Evolutionary conservation across 306 rosid genomes (phyloP).

Genomic region (Herpetospermum pedunculosum): DNA sequence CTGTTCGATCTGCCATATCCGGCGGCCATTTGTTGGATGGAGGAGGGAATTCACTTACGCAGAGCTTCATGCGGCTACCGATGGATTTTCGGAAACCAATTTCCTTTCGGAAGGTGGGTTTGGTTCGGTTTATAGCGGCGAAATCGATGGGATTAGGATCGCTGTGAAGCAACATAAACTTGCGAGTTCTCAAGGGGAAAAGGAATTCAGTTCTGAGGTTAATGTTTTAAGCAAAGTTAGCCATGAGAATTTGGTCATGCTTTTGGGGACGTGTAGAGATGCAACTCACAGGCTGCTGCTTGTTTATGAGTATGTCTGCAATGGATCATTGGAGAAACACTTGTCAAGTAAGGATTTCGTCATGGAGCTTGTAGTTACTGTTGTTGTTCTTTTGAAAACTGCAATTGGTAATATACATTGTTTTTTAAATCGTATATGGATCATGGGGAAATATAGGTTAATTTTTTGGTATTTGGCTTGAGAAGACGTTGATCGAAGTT

Average conservation of each 20-base stretch:
- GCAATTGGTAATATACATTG: background rate
- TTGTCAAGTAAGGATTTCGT: slow-evolving; percentile 35
- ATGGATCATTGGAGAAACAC: slow-evolving; percentile 72
- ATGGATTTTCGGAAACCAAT: slow-evolving; percentile 38
- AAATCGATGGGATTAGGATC: slow-evolving; percentile 36
- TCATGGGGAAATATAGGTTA: background rate
- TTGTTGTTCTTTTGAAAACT: background rate
- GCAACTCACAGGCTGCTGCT: slow-evolving; percentile 62
- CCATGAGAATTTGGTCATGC: slow-evolving; percentile 72
- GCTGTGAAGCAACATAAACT: slow-evolving; percentile 73
- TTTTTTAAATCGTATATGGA: background rate
- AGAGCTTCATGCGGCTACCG: slow-evolving; percentile 47
- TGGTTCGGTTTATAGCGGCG: slow-evolving; percentile 61
- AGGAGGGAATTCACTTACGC: slow-evolving; percentile 48
- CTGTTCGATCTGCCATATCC: slow-evolving; percentile 49
- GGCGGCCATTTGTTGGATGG: slow-evolving; percentile 39
- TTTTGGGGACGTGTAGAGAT: slow-evolving; percentile 72
- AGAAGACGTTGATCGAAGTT: background rate
- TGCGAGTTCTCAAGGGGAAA: slow-evolving; percentile 69
- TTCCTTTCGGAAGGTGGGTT: slow-evolving; percentile 84
- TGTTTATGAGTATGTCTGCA: slow-evolving; percentile 79
- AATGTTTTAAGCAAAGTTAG: slow-evolving; percentile 59
- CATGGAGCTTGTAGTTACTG: background rate
- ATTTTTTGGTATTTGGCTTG: background rate
- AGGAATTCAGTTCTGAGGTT: slow-evolving; percentile 72